Base-by-base conservation (phyloP, 1,284 basidiomycete genomes). In the Naganishia liquefaciens region DNA sequence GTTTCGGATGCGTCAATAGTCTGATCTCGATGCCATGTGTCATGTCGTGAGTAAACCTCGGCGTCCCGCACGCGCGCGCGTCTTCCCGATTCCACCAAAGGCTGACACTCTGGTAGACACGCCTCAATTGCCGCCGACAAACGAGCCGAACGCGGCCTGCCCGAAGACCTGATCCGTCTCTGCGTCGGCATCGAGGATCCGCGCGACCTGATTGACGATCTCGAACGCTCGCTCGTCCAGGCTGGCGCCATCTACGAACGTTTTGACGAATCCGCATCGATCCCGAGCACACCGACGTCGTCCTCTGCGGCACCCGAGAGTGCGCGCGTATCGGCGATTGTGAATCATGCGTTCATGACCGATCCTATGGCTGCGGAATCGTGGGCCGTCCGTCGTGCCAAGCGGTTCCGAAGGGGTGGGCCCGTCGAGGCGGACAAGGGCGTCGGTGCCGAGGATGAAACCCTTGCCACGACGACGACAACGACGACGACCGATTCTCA, bases 21-120 rank as follows among this genome's bases (percentile, higher is more conserved):
- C 80, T 99, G 76, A 99, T 99, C 80, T 94, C 91, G 72, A 99
- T 99, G 96, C 96, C 96, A 50, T 99, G 96, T 79, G 87, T 94
- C 71, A 99, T 99, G 96, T 96, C 93, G 93, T 95, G 79, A 80
- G 92, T 86, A n/a, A n/a, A n/a, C n/a, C n/a, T n/a, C n/a, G n/a
- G n/a, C n/a, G n/a, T n/a, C n/a, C n/a, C n/a, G n/a, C n/a, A n/a
- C n/a, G n/a, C n/a, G n/a, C n/a, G n/a, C n/a, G n/a, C n/a, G n/a
- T n/a, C n/a, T n/a, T n/a, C n/a, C n/a, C n/a, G n/a, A 28, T 5
- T 21, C 19, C n/a, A 6, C 17, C 11, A 46, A 13, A 25, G 11
- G 39, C 39, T 37, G n/a, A 40, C 37, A n/a, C n/a, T 13, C 47
- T 21, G 19, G 1, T 70, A 95, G 93, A 28, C 96, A 99, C 79